Percentiles rank a stretch among this genome's conserved stretches.
phyloP scores from a whole-genome alignment of 495 filamentous ascomycete genomes.

The Annulohypoxylon nitens region DNA sequence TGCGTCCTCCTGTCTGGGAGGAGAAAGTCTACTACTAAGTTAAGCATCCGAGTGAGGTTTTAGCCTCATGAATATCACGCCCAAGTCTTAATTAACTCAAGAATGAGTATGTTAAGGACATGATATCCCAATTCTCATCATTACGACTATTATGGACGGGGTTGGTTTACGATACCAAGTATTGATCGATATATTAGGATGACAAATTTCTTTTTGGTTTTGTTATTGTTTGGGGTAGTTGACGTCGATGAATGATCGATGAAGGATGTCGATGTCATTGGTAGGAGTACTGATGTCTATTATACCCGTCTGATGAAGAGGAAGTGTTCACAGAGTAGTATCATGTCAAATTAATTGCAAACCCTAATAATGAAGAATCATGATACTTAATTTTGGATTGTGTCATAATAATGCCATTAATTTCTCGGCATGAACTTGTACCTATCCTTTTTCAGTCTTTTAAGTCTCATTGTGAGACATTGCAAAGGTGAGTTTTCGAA shows the following conservation, averaged over 20 bases:
- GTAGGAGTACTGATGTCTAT: constrained; percentile 32
- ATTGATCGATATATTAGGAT: constrained; percentile 2
- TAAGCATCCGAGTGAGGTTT: constrained; percentile 3
- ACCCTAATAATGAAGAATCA: constrained; percentile 32
- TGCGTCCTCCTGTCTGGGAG: constrained; percentile 82
- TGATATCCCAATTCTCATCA: neutral
- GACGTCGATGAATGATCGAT: constrained; percentile 23
- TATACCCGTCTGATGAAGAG: constrained; percentile 40
- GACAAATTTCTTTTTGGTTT: neutral
- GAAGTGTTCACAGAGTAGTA: constrained; percentile 3
- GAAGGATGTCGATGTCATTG: constrained; percentile 14
- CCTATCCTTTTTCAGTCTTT: neutral
- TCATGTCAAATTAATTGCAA: constrained; percentile 27
- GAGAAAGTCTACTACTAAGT: constrained; percentile 72
- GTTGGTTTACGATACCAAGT: constrained; percentile 22
- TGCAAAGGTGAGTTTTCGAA: neutral
- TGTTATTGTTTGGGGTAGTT: constrained; percentile 1
- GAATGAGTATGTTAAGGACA: constrained; percentile 2
- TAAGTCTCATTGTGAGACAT: neutral
- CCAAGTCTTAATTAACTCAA: neutral
- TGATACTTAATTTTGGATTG: constrained; percentile 7
- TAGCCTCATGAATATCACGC: constrained; percentile 2
- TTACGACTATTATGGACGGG: neutral
- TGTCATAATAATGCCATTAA: neutral
- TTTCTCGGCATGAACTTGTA: neutral